phyloP scores from a whole-genome alignment of 345 rosid species.

The Turnera subulata region DNA sequence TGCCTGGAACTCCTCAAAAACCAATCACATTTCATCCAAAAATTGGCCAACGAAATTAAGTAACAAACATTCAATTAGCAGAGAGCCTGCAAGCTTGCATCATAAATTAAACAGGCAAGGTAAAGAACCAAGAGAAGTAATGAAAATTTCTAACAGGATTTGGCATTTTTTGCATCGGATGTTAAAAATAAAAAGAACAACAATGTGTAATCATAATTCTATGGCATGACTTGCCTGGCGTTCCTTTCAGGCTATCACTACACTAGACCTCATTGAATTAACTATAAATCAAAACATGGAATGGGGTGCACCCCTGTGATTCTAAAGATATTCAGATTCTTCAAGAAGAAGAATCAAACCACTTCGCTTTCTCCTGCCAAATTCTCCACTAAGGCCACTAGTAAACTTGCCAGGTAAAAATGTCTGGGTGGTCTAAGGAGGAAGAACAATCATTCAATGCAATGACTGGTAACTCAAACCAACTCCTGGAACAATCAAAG shows the following conservation, averaged over 20 bases:
- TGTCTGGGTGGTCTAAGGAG: conserved; percentile 4
- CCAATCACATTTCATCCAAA: too few species aligned
- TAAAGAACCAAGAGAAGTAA: too few species aligned
- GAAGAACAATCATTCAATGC: conserved; percentile 11
- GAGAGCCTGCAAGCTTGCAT: too few species aligned
- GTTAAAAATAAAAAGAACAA: conserved; percentile 2
- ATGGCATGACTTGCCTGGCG: background rate
- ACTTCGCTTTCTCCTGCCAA: conserved; percentile 16
- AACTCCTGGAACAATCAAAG: conserved; percentile 18
- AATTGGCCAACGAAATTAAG: too few species aligned
- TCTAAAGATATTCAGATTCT: conserved; percentile 16
- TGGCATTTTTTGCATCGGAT: too few species aligned
- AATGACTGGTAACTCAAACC: conserved; percentile 11
- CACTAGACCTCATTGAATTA: conserved; percentile 15
- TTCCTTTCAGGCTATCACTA: conserved; percentile 1
- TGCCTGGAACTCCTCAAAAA: too few species aligned
- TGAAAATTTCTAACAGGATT: too few species aligned
- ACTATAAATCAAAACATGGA: conserved; percentile 2
- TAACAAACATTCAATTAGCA: too few species aligned
- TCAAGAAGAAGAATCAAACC: background rate
- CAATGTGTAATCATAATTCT: conserved; percentile 7
- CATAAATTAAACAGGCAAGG: too few species aligned
- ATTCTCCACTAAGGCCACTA: conserved; percentile 10
- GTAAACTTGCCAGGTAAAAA: conserved; percentile 17
- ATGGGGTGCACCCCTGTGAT: conserved; percentile 14